Evolutionary conservation across 2,329 filamentous ascomycete genomes (phyloP), one percentile per base, ranked within the genome.

Genomic region (Trichoderma cornu-damae): DNA sequence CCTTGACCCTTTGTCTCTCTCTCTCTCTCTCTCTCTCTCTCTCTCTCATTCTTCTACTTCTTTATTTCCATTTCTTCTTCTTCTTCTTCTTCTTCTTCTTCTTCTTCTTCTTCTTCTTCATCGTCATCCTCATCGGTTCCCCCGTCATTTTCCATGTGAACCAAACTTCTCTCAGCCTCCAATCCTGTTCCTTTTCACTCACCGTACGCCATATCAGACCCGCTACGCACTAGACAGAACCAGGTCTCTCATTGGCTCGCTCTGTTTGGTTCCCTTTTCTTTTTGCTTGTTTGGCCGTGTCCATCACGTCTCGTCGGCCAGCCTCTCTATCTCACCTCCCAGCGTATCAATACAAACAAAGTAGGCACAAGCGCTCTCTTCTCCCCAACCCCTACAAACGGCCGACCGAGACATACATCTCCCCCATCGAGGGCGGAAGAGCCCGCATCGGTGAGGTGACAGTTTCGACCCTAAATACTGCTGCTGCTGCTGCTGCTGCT

Each of bases 391-490:
- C 40, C 35, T 14, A 16, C 46, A 14, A 34, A 37, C 34, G 32
- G 22, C 8, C 44, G 43, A 55, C 57, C 57, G 44, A 59, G 52
- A 59, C 57, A 56, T 43, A 59, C 57, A 40, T 57, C 28, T 42
- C 16, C 43, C 57, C 40, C 49, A 59, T 59, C 57, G 52, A 56
- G 48, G 38, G 50, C 56, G 46, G 22, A 20, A 43, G 38, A 46
- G 42, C 42, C 42, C 37, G 26, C 28, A n/a, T 20, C 35, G 30
- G 35, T 26, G 35, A 44, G 30, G 35, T 26, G 35, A 42, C 44
- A 26, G 18, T 20, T n/a, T 47, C 24, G 7, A 16, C 34, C 16
- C 34, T 34, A 5, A 1, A 28, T 6, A 18, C n/a, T n/a, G n/a
- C n/a, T 3, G 20, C 16, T 8, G 16, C n/a, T 37, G n/a, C 22